These are phyloP conservation scores for Mortierella sp. DNA, from an alignment of 371 early-diverging fungal species.

Conservation along the genomic window DNA sequence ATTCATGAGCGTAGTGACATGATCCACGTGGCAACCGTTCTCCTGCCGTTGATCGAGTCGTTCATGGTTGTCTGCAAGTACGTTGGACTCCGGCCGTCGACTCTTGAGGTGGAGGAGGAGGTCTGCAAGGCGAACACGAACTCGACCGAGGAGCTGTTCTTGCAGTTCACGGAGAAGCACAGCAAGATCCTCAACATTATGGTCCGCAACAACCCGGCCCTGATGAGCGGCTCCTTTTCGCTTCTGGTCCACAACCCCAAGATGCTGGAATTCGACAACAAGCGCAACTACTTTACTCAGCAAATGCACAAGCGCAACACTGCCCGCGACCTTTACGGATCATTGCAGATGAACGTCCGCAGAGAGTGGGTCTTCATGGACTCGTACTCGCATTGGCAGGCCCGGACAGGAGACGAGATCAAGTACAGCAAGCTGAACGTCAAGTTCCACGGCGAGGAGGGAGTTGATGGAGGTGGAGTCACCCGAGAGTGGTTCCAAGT, in stretches of 20 bases:
- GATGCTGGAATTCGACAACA: slow-evolving; percentile 98
- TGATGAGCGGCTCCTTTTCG: slow-evolving; percentile 98
- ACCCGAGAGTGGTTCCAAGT: slow-evolving; percentile 97
- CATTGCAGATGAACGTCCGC: slow-evolving; percentile 90
- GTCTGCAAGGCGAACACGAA: slow-evolving; percentile 41
- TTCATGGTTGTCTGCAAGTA: slow-evolving; percentile 97
- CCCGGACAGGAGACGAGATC: slow-evolving; percentile 88
- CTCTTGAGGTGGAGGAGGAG: slow-evolving; percentile 48
- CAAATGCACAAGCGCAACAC: slow-evolving; percentile 88
- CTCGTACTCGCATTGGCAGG: slow-evolving; percentile 88
- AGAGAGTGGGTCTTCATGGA: slow-evolving; percentile 94
- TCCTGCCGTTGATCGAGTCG: slow-evolving; percentile 95
- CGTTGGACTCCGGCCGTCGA: slow-evolving; percentile 61
- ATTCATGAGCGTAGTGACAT: slow-evolving; percentile 85
- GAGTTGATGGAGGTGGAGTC: slow-evolving; percentile 98
- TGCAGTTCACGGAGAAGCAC: slow-evolving; percentile 93
- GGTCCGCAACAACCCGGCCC: slow-evolving; percentile 96
- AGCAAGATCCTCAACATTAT: slow-evolving; percentile 96
- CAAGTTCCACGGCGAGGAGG: slow-evolving; percentile 98
- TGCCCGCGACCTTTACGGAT: slow-evolving; percentile 76
- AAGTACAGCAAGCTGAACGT: slow-evolving; percentile 96
- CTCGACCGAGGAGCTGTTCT: slow-evolving; percentile 82
- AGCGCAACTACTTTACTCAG: slow-evolving; percentile 97
- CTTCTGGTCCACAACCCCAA: slow-evolving; percentile 96
- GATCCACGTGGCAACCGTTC: slow-evolving; percentile 92